A percentile compares a stretch with the other conserved stretches of the same genome.
These are phyloP conservation scores for Kluyveromyces siamensis DNA, from an alignment of 805 yeast genomes.

Conservation along the genomic window DNA sequence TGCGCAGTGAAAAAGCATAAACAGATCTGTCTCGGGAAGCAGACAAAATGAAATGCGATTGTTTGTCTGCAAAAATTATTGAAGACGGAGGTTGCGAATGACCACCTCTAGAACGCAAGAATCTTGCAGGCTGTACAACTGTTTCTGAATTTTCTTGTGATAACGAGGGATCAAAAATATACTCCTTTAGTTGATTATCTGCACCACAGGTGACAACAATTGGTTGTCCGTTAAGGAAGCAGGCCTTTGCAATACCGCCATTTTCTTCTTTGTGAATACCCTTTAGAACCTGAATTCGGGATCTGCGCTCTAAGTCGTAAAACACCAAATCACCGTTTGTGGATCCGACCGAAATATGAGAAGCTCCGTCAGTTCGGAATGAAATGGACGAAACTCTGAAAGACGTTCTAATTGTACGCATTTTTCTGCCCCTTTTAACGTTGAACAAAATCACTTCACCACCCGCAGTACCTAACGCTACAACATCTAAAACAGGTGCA, in stretches of 20 bases:
- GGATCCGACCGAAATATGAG: conserved; percentile 75
- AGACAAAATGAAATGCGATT: conserved; percentile 75
- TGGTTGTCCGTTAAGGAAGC: conserved; percentile 86
- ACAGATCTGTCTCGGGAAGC: conserved; percentile 80
- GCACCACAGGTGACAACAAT: conserved; percentile 83
- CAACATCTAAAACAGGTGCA: conserved; percentile 80
- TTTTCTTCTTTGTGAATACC: conserved; percentile 60
- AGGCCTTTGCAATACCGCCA: conserved; percentile 71
- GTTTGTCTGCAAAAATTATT: conserved; percentile 67
- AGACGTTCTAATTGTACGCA: conserved; percentile 42
- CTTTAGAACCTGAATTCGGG: conserved; percentile 69
- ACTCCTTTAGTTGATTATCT: conserved; percentile 83
- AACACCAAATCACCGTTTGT: conserved; percentile 76
- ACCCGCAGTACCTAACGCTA: conserved; percentile 65
- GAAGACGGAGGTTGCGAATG: conserved; percentile 83
- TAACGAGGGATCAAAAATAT: conserved; percentile 85
- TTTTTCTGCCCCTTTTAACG: conserved; percentile 49
- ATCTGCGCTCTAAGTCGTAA: conserved; percentile 64
- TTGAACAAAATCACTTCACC: conserved; percentile 65
- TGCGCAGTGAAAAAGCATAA: conserved; percentile 88
- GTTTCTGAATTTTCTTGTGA: conserved; percentile 41
- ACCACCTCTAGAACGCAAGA: conserved; percentile 92
- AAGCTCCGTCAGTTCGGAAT: conserved; percentile 83
- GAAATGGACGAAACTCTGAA: conserved; percentile 50
- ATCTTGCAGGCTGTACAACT: conserved; percentile 82